phyloP scores from a whole-genome alignment of 2,329 filamentous ascomycete species.

The Pleochaeta shiraiana region DNA sequence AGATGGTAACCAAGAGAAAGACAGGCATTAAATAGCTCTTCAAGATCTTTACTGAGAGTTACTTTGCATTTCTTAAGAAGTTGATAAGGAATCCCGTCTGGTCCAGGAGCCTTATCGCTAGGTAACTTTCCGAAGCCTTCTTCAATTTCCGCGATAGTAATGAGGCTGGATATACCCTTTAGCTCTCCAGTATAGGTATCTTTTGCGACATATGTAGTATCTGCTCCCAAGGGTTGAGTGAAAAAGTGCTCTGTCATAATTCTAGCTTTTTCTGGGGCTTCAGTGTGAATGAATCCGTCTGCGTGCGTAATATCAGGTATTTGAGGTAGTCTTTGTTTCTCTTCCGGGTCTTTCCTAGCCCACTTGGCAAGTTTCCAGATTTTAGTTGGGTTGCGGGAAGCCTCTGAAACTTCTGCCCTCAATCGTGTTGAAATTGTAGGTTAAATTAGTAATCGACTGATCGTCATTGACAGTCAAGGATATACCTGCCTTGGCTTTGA shows the following conservation, averaged over 20 bases:
- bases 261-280: not conserved
- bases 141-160: not conserved
- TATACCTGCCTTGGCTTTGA: too few species aligned
- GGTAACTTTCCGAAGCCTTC: not conserved
- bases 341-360: not conserved
- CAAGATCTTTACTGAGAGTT: not conserved
- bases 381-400: not conserved
- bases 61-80: not conserved
- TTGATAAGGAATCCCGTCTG: not conserved
- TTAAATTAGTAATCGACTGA: too few species aligned
- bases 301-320: not conserved
- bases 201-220: not conserved
- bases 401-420: constrained; percentile 3
- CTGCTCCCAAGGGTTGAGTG: not conserved
- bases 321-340: constrained; percentile 1
- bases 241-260: constrained; percentile 1
- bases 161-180: not conserved
- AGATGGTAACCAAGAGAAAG: not conserved
- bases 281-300: not conserved
- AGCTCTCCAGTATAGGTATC: not conserved
- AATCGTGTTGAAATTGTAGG: too few species aligned
- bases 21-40: not conserved
- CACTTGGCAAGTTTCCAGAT: constrained; percentile 1
- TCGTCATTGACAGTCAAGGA: too few species aligned
- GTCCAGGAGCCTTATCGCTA: not conserved